Conservation (phyloP, 805 yeast species). For the Hanseniaspora pseudoguilliermondii region DNA sequence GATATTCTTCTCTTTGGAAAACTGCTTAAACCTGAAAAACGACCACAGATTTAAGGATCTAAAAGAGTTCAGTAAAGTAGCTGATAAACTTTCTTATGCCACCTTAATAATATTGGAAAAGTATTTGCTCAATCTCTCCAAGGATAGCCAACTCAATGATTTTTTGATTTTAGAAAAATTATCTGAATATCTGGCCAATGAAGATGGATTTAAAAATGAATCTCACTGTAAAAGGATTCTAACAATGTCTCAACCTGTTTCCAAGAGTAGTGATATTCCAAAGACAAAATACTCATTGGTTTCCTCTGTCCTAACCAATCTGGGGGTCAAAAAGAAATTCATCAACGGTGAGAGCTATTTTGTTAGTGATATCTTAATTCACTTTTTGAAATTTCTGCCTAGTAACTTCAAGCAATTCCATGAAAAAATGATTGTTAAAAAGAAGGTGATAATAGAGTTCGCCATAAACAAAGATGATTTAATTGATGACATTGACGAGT, state of each 20-base stretch:
- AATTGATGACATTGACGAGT: background rate
- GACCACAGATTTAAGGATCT: constrained; percentile 2
- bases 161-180: constrained; percentile 24
- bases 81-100: constrained; percentile 18
- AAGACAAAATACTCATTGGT: constrained; percentile 1
- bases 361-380: background rate
- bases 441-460: background rate
- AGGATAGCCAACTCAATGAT: constrained; percentile 25
- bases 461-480: background rate
- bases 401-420: background rate
- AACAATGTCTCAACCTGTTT: constrained; percentile 22
- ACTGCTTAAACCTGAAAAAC: background rate
- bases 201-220: constrained; percentile 20
- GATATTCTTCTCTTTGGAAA: constrained; percentile 1
- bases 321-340: background rate
- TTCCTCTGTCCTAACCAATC: background rate
- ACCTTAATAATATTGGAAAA: constrained; percentile 27
- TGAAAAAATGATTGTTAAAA: background rate
- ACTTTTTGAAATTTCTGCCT: background rate
- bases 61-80: constrained; percentile 1
- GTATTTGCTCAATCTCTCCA: constrained; percentile 26
- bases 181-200: constrained; percentile 18
- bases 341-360: constrained; percentile 1
- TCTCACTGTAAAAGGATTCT: constrained; percentile 19
- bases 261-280: constrained; percentile 21